Base-by-base conservation (phyloP, 345 rosid species). In the Populus davidiana region DNA sequence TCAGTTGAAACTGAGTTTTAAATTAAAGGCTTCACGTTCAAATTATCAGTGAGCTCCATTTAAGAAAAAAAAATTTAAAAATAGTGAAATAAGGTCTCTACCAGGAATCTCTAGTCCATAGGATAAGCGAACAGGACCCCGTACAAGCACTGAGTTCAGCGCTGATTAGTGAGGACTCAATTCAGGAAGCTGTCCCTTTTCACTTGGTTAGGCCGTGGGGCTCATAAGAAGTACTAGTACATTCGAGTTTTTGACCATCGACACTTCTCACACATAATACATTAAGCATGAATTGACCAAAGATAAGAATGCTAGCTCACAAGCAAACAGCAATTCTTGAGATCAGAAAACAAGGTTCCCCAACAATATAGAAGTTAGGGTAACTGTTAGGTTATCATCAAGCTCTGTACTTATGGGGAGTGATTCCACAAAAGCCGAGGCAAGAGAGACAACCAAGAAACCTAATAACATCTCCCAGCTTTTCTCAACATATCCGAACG, bases 321-420 rank as follows among this genome's bases (percentile, higher is more conserved):
- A 56, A 56, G 63, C 27, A 56, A 20, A 25, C 27, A 36, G 4
- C 52, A 54, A 12, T 50, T 64, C 61, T 54, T 4, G 62, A 47
- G 16, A 64, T 83, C 75, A 79, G 75, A 83, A 76, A 23, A 95
- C 85, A 78, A 91, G 82, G 83, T 76, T 79, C 61, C 98, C 99
- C 17, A 92, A 47, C 44, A 90, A 70, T 10, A 92, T 69, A 71
- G 91, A 90, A 64, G 98, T 78, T 62, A 95, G 41, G 44, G 98
- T 84, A 54, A 92, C 84, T 4, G 97, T 95, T 69, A 95, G 98
- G 82, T 95, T 95, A 87, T 95, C 99, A 69, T 95, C 99, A 62
- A 95, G 90, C 75, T 69, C 79, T 5, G 94, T 86, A 81, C 98
- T 90, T 47, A 93, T 85, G 20, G 98, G 97, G 27, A 89, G 91